phyloP scores from a whole-genome alignment of 345 rosid genomes.

The Syzygium grande region DNA sequence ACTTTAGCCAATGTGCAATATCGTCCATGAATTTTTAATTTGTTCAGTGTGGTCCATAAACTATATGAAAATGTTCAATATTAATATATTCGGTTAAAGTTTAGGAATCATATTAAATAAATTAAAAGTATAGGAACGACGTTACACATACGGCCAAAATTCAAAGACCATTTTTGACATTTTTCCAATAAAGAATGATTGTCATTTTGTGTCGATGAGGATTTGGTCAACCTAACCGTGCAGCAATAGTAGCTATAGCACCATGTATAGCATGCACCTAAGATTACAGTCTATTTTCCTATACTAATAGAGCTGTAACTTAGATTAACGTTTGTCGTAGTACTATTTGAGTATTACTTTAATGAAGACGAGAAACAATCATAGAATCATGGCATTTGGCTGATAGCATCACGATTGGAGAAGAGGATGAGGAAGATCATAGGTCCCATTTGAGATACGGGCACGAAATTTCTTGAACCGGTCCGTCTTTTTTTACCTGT shows the following conservation, averaged over 20 bases:
- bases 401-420: background rate
- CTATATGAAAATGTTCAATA: no score
- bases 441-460: background rate
- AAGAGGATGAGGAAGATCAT: background rate
- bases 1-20: no score
- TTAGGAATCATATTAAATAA: no score
- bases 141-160: no score
- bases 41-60: no score
- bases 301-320: background rate
- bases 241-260: background rate
- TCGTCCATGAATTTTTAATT: no score
- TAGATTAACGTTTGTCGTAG: background rate
- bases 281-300: background rate
- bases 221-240: background rate
- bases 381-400: background rate
- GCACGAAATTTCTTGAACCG: background rate
- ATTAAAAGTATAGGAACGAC: no score
- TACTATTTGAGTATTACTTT: background rate
- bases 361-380: background rate
- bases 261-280: background rate
- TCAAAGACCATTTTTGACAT: no score
- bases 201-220: background rate
- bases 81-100: no score
- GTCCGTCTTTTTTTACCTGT: background rate
- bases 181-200: background rate